Conservation (phyloP, 306 rosid species). For the Ormosia emarginata region DNA sequence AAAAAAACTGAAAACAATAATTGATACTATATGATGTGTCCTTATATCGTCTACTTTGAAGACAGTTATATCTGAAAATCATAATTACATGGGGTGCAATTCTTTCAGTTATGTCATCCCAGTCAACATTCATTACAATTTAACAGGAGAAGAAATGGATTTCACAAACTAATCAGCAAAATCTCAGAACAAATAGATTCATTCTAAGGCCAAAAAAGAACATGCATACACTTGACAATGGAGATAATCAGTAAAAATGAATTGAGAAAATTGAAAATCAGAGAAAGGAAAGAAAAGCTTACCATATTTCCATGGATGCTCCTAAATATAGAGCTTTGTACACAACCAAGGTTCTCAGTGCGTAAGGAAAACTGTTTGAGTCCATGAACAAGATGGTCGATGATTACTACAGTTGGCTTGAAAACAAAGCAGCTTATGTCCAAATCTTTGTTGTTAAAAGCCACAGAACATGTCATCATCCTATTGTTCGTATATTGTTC, state of each 20-base stretch:
- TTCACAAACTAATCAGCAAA: not conserved
- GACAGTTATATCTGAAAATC: not conserved
- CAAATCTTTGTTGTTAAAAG: constrained; percentile 50
- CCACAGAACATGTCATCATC: constrained; percentile 52
- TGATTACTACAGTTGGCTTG: constrained; percentile 63
- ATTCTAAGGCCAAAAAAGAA: not conserved
- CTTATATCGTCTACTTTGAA: not conserved
- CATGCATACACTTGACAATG: not conserved
- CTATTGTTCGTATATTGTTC: not conserved
- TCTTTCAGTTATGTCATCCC: not conserved
- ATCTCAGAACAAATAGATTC: not conserved
- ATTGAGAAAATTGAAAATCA: not conserved
- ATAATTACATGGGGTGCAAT: not conserved
- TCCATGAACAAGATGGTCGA: constrained; percentile 50
- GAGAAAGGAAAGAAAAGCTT: not conserved
- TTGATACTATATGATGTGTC: not conserved
- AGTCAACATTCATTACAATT: not conserved
- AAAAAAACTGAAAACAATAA: not conserved
- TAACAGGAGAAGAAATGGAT: not conserved
- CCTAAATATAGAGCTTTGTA: constrained; percentile 60
- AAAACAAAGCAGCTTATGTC: constrained; percentile 57
- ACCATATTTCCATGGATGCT: constrained; percentile 91
- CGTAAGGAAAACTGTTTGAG: constrained; percentile 48
- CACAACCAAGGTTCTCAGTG: constrained; percentile 65
- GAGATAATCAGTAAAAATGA: not conserved